Evolutionary conservation across 768 basidiomycete species (phyloP).

Genomic region (Russula sp.): DNA sequence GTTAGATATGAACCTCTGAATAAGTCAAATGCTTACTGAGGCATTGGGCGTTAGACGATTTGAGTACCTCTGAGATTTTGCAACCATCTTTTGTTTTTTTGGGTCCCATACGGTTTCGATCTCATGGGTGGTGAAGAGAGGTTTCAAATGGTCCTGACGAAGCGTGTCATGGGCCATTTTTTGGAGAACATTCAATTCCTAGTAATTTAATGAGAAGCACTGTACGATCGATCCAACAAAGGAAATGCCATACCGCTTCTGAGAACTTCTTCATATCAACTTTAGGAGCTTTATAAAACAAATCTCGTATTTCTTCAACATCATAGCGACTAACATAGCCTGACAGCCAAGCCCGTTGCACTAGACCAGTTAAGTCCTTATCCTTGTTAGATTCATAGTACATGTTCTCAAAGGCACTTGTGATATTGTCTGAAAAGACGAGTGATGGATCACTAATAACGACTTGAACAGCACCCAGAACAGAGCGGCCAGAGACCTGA

Average conservation of each 20-base stretch:
- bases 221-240: background rate
- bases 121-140: constrained; percentile 8
- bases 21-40: background rate
- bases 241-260: constrained; percentile 27
- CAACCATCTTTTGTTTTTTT: constrained; percentile 12
- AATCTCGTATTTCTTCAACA: constrained; percentile 29
- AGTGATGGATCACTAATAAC: constrained; percentile 19
- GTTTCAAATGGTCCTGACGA: constrained; percentile 8
- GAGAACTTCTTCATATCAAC: constrained; percentile 39
- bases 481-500: constrained; percentile 31
- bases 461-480: constrained; percentile 36
- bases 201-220: background rate
- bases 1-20: background rate
- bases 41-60: background rate
- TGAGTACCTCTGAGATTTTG: constrained; percentile 11
- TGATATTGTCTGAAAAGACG: constrained; percentile 24
- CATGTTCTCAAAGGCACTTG: constrained; percentile 18
- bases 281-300: constrained; percentile 35
- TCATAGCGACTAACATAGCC: constrained; percentile 35
- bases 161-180: constrained; percentile 14
- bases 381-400: constrained; percentile 15
- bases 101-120: constrained; percentile 8
- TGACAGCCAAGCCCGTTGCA: constrained; percentile 28
- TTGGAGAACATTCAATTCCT: constrained; percentile 9
- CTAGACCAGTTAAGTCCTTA: constrained; percentile 17